Conservation (phyloP, 345 rosid species). For the Aquilaria yunnanensis region DNA sequence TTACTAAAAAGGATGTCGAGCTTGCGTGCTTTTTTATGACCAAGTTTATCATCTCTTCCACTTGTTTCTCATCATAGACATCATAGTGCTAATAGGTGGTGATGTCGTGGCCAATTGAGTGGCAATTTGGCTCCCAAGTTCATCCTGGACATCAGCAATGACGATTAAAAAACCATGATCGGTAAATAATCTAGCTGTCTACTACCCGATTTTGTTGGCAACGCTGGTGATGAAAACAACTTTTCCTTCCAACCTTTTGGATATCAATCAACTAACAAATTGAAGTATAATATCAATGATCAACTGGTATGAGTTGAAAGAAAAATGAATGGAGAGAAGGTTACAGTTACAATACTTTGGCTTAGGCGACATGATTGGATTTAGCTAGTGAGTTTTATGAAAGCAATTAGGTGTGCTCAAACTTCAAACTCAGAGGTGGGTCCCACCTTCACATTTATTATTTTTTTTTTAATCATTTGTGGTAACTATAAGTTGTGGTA, state of each 20-base stretch:
- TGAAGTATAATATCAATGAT: too few relatives aligned
- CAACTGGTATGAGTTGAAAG: background rate
- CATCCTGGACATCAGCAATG: conserved; percentile 66
- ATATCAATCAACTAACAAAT: too few relatives aligned
- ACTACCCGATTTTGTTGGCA: conserved; percentile 89
- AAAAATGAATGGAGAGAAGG: background rate
- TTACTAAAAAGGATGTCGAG: conserved; percentile 76
- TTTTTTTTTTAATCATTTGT: too few relatives aligned
- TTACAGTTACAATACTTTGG: conserved; percentile 18
- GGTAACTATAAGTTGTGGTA: too few relatives aligned
- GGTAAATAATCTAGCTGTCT: conserved; percentile 50
- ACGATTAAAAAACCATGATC: conserved; percentile 68
- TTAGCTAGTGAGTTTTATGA: background rate
- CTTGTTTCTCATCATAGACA: conserved; percentile 70
- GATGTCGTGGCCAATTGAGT: conserved; percentile 33
- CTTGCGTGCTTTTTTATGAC: conserved; percentile 38
- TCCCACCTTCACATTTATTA: background rate
- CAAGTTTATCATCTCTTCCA: conserved; percentile 51
- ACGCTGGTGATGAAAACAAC: conserved; percentile 83
- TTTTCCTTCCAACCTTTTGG: conserved; percentile 66
- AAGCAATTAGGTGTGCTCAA: conserved; percentile 11
- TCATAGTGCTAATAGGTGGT: conserved; percentile 63
- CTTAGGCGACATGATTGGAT: conserved; percentile 20
- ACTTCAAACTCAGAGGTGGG: conserved; percentile 5
- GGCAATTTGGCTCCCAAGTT: conserved; percentile 43